Evolutionary conservation across 1,139 yeast genomes (phyloP), one percentile per base, ranked within the genome.

Genomic region (Taiozyma sp.): DNA sequence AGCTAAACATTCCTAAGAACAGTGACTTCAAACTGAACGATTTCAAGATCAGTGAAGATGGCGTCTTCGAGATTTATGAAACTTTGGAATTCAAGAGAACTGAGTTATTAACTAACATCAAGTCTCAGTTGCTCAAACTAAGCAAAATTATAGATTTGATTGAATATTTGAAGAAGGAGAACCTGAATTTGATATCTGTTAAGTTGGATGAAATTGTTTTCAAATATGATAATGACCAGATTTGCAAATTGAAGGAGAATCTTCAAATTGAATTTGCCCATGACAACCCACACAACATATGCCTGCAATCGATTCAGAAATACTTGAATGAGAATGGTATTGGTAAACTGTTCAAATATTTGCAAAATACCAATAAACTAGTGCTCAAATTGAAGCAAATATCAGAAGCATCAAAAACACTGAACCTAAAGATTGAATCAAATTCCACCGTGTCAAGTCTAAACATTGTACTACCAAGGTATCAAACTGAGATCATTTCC

Each of bases 191-290:
- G 41, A 48, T 60, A 46, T 59, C 58, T 32, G 62, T 61, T 2
- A 60, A 55, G 42, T 48, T 61, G 4, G 64, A 60, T 38, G 59
- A 61, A 32, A 56, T 61, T 34, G 55, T 57, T 16, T 62, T 62
- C 54, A 58, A 58, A 24, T 62, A 62, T 48, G 61, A 58, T 4
- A 48, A 49, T 19, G 55, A 53, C 28, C 56, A 57, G 28, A 43
- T 54, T 2, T 58, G 63, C 46, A 57, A 58, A 2, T 39, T 60
- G 44, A 58, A 54, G 39, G 60, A 57, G 23, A 53, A 53, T 39
- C 47, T 56, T 24, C 53, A 58, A 9, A 51, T 62, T 46, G 64
- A 61, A 34, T 38, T 62, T 19, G 62, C 60, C 10, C 46, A 51
- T 8, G 16, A 51, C 0, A 62, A 62, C 40, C 65, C 64, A 10